Conservation (phyloP, 2,329 filamentous ascomycete genomes). For the Colletotrichum musae region DNA sequence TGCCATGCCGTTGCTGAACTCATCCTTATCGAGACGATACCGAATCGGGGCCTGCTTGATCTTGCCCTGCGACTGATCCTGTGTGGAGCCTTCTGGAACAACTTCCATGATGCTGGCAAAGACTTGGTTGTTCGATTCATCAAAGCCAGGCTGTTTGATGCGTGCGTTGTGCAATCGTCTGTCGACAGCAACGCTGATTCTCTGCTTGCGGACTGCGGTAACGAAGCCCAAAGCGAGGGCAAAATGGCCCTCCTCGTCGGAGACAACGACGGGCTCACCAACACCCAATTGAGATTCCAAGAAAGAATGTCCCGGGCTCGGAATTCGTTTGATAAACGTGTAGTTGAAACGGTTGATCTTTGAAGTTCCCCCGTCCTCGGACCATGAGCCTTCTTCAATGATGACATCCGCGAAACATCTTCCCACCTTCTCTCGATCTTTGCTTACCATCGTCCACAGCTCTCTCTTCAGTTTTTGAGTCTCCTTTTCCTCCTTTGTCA, state of each 20-base stretch:
- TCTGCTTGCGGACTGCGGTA: constrained; percentile 79
- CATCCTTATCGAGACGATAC: constrained; percentile 96
- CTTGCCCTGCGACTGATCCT: constrained; percentile 66
- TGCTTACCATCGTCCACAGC: constrained; percentile 95
- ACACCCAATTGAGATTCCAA: constrained; percentile 88
- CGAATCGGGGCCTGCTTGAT: constrained; percentile 70
- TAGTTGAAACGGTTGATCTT: constrained; percentile 96
- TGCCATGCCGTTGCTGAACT: constrained; percentile 98
- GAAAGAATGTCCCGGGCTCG: constrained; percentile 80
- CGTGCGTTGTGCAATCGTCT: constrained; percentile 89
- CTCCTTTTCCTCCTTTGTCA: constrained; percentile 96
- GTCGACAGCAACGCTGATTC: constrained; percentile 92
- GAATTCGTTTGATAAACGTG: constrained; percentile 81
- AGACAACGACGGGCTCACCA: constrained; percentile 96
- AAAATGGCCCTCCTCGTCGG: constrained; percentile 95
- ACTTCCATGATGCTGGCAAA: constrained; percentile 96
- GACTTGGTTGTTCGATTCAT: constrained; percentile 82
- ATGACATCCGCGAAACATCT: constrained; percentile 92
- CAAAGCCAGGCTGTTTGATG: constrained; percentile 81
- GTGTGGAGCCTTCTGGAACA: constrained; percentile 66
- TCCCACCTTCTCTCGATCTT: constrained; percentile 87
- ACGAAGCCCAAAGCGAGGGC: constrained; percentile 94
- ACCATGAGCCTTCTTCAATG: constrained; percentile 82
- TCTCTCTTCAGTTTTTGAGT: constrained; percentile 89
- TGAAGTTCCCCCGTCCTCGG: constrained; percentile 76